phyloP scores from a whole-genome alignment of 2,329 filamentous ascomycete species.

The Davidsoniella eucalypti region DNA sequence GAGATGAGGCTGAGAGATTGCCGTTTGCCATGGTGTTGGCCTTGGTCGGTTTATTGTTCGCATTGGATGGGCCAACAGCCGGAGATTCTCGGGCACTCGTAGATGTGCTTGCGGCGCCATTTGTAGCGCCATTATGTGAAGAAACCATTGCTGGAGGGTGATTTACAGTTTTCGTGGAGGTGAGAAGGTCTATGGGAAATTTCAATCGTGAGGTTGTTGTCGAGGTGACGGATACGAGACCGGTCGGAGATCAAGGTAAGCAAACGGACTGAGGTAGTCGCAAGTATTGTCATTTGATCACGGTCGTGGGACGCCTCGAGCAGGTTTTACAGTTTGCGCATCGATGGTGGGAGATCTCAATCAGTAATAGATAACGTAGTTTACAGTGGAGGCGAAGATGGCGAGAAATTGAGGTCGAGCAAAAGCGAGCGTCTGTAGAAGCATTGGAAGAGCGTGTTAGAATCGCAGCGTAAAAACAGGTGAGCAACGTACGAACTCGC shows the following conservation, averaged over 20 bases:
- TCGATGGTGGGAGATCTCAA: background rate
- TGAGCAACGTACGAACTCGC: too few species aligned
- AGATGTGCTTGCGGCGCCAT: slow-evolving; percentile 21
- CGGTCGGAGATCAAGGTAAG: background rate
- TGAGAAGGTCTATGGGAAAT: background rate
- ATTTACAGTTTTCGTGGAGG: background rate
- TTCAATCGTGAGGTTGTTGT: slow-evolving; percentile 1
- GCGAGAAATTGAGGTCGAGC: too few species aligned
- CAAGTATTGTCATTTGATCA: slow-evolving; percentile 7
- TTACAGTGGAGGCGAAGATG: too few species aligned
- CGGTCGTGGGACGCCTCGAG: background rate
- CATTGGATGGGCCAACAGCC: slow-evolving; percentile 21
- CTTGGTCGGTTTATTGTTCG: slow-evolving; percentile 26
- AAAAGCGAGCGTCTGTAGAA: too few species aligned
- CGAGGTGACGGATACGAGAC: background rate
- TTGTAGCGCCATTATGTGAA: slow-evolving; percentile 17
- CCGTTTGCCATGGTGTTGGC: slow-evolving; percentile 26
- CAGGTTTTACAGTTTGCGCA: slow-evolving; percentile 3
- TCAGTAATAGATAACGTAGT: too few species aligned
- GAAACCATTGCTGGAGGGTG: slow-evolving; percentile 5
- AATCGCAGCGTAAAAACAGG: too few species aligned
- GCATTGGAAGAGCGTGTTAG: too few species aligned
- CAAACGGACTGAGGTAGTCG: background rate
- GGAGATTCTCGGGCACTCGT: slow-evolving; percentile 38
- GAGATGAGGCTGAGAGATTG: slow-evolving; percentile 27